Evolutionary conservation across 768 basidiomycete genomes (phyloP), one percentile per base, ranked within the genome.

Genomic region (Termitomyces sp.): DNA sequence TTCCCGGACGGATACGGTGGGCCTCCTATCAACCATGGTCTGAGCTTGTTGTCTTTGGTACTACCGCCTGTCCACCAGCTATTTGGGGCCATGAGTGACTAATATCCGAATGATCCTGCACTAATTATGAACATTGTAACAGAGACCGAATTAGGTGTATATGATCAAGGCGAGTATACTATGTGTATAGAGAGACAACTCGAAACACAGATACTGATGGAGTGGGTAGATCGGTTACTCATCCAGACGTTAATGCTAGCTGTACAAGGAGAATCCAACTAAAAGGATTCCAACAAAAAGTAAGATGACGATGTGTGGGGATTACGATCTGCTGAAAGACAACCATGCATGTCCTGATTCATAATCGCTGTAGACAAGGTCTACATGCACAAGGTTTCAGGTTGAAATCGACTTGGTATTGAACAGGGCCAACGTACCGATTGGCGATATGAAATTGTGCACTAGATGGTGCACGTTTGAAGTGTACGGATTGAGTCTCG

Each of bases 381-480:
- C 71, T 73, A 54, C 18, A 36, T 5, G 12, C 4, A 37, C 11
- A 31, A 47, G 34, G 13, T 41, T 44, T 45, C 16, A 31, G 0
- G 24, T 33, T 52, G 11, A 16, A 15, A 57, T 20, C 12, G 8
- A 41, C 31, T 47, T 8, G 54, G 34, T 0, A 41, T 9, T 42
- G 3, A 7, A 24, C n/a, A 34, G 15, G 11, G 27, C n/a, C 13
- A 34, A 71, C 77, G 20, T 61, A 89, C 88, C 84, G 54, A 90
- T 85, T 1, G 88, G 88, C 30, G 86, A 88, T 42, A 78, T 86
- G 73, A 84, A 90, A 61, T 83, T 81, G 63, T 83, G 76, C 53
- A 89, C 78, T 71, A 87, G 71, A 42, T 78, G 80, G 61, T 85
- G 80, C 52, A 78, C 57, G 56, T 70, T 75, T 27, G 71, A 70